These are phyloP conservation scores for Ogataea minuta DNA, from an alignment of 805 yeast genomes.

Conservation along the genomic window DNA sequence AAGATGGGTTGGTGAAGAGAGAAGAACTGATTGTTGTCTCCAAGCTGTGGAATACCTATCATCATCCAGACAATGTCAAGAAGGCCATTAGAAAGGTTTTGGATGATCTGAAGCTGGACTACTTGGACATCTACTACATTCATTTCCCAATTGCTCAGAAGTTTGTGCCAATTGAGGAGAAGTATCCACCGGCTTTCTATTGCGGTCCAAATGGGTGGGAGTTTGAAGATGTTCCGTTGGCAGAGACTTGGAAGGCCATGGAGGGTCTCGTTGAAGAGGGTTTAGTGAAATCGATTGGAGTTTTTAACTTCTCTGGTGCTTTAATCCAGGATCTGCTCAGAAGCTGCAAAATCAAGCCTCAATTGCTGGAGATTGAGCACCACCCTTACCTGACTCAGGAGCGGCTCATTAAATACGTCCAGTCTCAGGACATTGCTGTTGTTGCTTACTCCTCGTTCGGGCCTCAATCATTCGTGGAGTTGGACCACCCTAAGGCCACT, in stretches of 20 bases:
- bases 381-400: conserved; percentile 87
- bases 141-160: conserved; percentile 90
- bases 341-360: conserved; percentile 68
- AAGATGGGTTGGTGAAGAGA: conserved; percentile 68
- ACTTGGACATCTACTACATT: conserved; percentile 79
- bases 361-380: conserved; percentile 83
- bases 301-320: conserved; percentile 75
- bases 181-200: conserved; percentile 78
- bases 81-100: conserved; percentile 63
- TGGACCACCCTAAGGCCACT: conserved; percentile 52
- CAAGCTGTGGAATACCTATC: conserved; percentile 86
- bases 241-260: conserved; percentile 75
- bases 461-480: conserved; percentile 75
- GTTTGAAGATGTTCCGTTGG: conserved; percentile 64
- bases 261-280: conserved; percentile 59
- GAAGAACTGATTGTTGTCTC: conserved; percentile 78
- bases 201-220: conserved; percentile 51
- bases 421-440: conserved; percentile 57
- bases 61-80: conserved; percentile 71
- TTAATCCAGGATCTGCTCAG: conserved; percentile 68
- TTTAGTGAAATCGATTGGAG: conserved; percentile 71
- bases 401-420: conserved; percentile 57
- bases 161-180: conserved; percentile 73
- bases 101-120: conserved; percentile 69
- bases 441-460: conserved; percentile 86